Conservation (phyloP, 768 basidiomycete species). For the Asterophora lycoperdoides region DNA sequence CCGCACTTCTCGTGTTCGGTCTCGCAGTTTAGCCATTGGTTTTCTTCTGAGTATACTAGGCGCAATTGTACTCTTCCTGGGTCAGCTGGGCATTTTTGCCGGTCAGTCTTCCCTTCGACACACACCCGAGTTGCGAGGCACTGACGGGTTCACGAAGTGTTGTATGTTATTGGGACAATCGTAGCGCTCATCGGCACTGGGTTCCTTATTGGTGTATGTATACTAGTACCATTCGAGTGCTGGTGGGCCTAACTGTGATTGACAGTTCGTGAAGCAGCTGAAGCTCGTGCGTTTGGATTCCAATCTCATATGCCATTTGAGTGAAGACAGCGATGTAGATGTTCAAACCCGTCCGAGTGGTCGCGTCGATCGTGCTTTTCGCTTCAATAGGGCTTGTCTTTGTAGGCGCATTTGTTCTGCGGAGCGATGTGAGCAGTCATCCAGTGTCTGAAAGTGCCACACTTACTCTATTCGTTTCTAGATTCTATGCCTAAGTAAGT, state of each 20-base stretch:
- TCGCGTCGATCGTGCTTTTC: conserved; percentile 77
- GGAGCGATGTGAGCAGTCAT: conserved; percentile 50
- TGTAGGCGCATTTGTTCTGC: conserved; percentile 76
- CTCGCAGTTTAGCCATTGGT: conserved; percentile 60
- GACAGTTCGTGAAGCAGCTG: conserved; percentile 72
- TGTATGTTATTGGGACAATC: conserved; percentile 80
- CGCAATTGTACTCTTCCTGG: conserved; percentile 71
- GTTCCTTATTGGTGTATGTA: conserved; percentile 82
- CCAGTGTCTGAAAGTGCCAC: not conserved
- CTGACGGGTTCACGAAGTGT: conserved; percentile 41
- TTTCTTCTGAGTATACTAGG: conserved; percentile 81
- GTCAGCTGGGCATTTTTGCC: conserved; percentile 64
- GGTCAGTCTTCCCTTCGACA: conserved; percentile 41
- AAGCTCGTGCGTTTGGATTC: conserved; percentile 54
- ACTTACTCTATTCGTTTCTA: conserved; percentile 21
- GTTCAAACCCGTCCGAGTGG: conserved; percentile 90
- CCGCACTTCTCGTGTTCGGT: not conserved
- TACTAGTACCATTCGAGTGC: not conserved
- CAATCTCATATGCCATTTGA: not conserved
- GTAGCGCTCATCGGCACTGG: conserved; percentile 84
- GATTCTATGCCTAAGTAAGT: conserved; percentile 68
- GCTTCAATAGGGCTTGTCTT: conserved; percentile 80
- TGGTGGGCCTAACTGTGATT: conserved; percentile 6
- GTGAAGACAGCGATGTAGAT: conserved; percentile 47
- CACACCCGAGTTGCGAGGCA: not conserved